These are phyloP conservation scores for Talaromyces proteolyticus DNA, from an alignment of 495 filamentous ascomycete genomes.

Conservation along the genomic window DNA sequence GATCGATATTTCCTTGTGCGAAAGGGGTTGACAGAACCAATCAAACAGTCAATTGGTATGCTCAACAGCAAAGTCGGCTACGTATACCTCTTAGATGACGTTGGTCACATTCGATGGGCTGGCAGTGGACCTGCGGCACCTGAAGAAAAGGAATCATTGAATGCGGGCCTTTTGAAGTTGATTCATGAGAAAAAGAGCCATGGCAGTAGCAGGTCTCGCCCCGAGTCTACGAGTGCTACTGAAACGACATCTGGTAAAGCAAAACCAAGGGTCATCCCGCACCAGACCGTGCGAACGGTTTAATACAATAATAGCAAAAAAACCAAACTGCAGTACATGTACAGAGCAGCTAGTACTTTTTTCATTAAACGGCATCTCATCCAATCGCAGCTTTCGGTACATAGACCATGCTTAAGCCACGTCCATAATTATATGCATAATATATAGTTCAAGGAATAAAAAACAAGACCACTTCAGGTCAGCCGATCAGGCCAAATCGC, in stretches of 20 bases:
- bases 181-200: conserved; percentile 46
- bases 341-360: too few relatives aligned
- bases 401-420: neutral
- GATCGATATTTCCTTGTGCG: conserved; percentile 77
- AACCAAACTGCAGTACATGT: too few relatives aligned
- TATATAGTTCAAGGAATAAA: conserved; percentile 1
- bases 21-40: conserved; percentile 64
- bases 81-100: conserved; percentile 82
- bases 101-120: conserved; percentile 91
- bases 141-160: conserved; percentile 65
- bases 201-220: neutral
- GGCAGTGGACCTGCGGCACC: conserved; percentile 71
- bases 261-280: neutral
- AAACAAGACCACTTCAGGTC: neutral
- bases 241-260: neutral
- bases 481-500: neutral
- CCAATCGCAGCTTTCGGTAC: neutral
- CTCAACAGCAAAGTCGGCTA: conserved; percentile 89
- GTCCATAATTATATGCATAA: conserved; percentile 3
- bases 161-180: conserved; percentile 61
- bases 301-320: too few relatives aligned
- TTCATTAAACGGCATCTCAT: neutral
- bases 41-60: conserved; percentile 73
- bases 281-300: neutral
- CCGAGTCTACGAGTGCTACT: too few relatives aligned